phyloP scores from a whole-genome alignment of 148 eudicot species.

The Cornus suecica region DNA sequence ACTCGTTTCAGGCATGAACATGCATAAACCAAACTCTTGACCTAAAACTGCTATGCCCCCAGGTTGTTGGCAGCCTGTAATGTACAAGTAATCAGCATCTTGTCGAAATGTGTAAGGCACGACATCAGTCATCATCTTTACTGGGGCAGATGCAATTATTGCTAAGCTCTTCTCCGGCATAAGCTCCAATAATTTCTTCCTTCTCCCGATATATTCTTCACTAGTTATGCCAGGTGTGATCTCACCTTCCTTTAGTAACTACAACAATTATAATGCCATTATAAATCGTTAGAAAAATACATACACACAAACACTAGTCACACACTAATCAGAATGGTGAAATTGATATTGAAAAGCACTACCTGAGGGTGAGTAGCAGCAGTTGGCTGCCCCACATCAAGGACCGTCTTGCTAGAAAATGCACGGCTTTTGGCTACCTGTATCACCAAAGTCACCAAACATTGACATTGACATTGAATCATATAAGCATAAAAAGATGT shows the following conservation, averaged over 20 bases:
- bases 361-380: slow-evolving; percentile 85
- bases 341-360: slow-evolving; percentile 10
- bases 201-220: slow-evolving; percentile 68
- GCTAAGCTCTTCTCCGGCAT: slow-evolving; percentile 86
- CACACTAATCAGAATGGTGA: neutral
- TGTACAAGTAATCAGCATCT: slow-evolving; percentile 74
- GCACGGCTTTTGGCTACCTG: slow-evolving; percentile 34
- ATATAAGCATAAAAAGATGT: neutral
- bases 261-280: slow-evolving; percentile 12
- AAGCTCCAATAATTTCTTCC: slow-evolving; percentile 74
- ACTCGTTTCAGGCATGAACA: slow-evolving; percentile 90
- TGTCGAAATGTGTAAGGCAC: slow-evolving; percentile 88
- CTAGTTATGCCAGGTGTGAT: slow-evolving; percentile 71
- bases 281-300: neutral
- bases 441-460: slow-evolving; percentile 11
- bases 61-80: slow-evolving; percentile 94
- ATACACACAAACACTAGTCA: no score
- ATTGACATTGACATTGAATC: slow-evolving; percentile 5
- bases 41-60: slow-evolving; percentile 88
- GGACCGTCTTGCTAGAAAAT: slow-evolving; percentile 33
- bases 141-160: slow-evolving; percentile 72
- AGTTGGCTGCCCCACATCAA: slow-evolving; percentile 86
- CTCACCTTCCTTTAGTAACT: slow-evolving; percentile 82
- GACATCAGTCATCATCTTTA: slow-evolving; percentile 96
- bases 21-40: slow-evolving; percentile 86